Evolutionary conservation across 2,329 filamentous ascomycete species (phyloP).

Genomic region (Alternaria longipes): DNA sequence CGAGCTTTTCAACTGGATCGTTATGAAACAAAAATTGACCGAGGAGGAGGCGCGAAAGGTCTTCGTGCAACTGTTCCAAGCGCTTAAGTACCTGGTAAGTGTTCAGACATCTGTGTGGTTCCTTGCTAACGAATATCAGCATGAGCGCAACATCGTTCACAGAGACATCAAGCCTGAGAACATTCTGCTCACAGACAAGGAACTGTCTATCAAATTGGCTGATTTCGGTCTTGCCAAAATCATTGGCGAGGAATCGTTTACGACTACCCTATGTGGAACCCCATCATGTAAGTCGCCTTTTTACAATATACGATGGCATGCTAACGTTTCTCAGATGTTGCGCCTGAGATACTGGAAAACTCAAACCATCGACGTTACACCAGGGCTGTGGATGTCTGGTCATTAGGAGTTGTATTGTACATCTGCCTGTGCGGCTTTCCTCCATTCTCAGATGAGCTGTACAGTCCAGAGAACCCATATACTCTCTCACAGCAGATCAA

Average conservation of each 20-base stretch:
- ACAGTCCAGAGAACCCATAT: constrained; percentile 81
- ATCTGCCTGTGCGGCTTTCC: constrained; percentile 97
- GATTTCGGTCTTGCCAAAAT: constrained; percentile 99
- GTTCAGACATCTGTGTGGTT: not conserved
- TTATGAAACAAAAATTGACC: constrained; percentile 86
- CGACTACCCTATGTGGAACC: constrained; percentile 94
- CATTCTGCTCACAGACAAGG: constrained; percentile 85
- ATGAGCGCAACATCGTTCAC: constrained; percentile 96
- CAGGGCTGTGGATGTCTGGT: constrained; percentile 95
- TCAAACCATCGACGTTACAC: constrained; percentile 87
- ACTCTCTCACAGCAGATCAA: constrained; percentile 90
- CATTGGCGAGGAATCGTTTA: constrained; percentile 97
- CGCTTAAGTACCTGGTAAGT: constrained; percentile 90
- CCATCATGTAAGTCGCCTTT: constrained; percentile 70
- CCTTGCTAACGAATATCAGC: constrained; percentile 63
- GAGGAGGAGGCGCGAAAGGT: constrained; percentile 86
- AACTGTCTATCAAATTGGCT: constrained; percentile 87
- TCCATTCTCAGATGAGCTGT: constrained; percentile 94
- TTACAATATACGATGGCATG: not conserved
- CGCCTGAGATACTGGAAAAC: constrained; percentile 91
- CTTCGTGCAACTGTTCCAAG: constrained; percentile 90
- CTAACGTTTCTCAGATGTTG: constrained; percentile 70
- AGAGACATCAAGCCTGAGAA: constrained; percentile 98
- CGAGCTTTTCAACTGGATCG: constrained; percentile 95
- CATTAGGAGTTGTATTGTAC: constrained; percentile 95